Percentiles rank a stretch among this genome's conserved stretches.
Conservation (phyloP, 2,329 filamentous ascomycete genomes). For the Beauveria sp. region DNA sequence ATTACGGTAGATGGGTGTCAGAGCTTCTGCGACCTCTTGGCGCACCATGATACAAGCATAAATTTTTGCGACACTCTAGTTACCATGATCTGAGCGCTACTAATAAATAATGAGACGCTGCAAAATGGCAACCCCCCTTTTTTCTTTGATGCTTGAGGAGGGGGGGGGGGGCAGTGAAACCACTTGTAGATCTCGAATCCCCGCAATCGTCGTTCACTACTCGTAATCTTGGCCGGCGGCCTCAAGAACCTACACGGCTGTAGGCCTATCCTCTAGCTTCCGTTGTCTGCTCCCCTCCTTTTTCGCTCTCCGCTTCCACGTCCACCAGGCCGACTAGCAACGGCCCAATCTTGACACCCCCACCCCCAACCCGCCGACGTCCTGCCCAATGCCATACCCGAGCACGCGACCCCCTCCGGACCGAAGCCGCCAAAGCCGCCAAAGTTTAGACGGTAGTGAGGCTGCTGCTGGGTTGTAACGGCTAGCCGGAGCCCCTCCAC, state of each 20-base stretch:
- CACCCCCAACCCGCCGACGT: not conserved
- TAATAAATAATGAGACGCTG: not conserved
- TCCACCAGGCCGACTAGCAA: not conserved
- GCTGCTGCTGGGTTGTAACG: not conserved
- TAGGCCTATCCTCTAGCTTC: not conserved
- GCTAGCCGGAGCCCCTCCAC: not conserved
- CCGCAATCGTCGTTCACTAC: not conserved
- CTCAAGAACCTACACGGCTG: not conserved
- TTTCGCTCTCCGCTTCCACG: not conserved
- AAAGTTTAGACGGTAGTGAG: not conserved
- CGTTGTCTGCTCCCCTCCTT: not conserved
- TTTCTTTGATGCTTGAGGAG: too few species aligned
- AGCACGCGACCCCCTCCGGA: not conserved
- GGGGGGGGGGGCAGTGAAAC: too few species aligned
- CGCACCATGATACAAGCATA: conserved; percentile 1
- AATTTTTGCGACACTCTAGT: not conserved
- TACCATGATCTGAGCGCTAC: not conserved
- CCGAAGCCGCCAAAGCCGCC: not conserved
- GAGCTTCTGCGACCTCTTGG: not conserved
- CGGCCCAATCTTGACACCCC: not conserved
- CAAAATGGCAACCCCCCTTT: not conserved
- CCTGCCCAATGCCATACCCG: not conserved
- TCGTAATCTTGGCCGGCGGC: not conserved
- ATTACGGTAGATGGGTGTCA: not conserved
- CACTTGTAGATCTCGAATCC: not conserved